Evolutionary conservation across 495 filamentous ascomycete genomes (phyloP).

Genomic region (Cetradonia linearis): DNA sequence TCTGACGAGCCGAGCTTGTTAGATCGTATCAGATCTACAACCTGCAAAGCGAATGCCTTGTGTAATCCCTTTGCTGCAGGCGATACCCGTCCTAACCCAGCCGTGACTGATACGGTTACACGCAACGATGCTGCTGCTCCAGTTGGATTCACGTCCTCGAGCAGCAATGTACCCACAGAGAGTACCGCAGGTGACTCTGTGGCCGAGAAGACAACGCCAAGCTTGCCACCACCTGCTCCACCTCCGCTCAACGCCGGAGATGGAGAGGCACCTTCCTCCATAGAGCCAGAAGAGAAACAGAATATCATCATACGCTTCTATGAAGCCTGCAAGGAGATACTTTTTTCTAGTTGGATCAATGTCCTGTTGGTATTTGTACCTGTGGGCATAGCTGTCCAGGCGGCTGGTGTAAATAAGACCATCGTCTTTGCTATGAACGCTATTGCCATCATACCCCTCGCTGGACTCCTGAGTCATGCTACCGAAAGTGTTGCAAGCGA

Average conservation of each 20-base stretch:
- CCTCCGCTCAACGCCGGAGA: conserved; percentile 39
- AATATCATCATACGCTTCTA: conserved; percentile 42
- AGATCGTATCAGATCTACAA: conserved; percentile 51
- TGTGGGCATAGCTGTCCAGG: conserved; percentile 53
- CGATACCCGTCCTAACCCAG: conserved; percentile 21
- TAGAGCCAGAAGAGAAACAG: conserved; percentile 32
- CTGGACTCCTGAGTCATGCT: conserved; percentile 66
- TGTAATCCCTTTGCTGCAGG: conserved; percentile 30
- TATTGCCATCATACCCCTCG: conserved; percentile 72
- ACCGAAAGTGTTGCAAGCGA: conserved; percentile 72
- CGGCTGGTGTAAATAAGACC: conserved; percentile 33
- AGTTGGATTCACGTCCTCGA: conserved; percentile 12
- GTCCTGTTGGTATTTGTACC: conserved; percentile 71
- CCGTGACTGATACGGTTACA: conserved; percentile 32
- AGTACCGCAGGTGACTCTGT: conserved; percentile 28
- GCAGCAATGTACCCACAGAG: conserved; percentile 18
- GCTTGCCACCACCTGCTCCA: conserved; percentile 37
- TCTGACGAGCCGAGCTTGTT: conserved; percentile 41
- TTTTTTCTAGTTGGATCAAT: conserved; percentile 67
- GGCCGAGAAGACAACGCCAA: conserved; percentile 29
- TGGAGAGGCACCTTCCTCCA: conserved; percentile 42
- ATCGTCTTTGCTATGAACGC: conserved; percentile 71
- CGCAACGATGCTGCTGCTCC: conserved; percentile 18
- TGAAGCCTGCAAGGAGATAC: conserved; percentile 40
- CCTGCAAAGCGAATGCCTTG: conserved; percentile 44